Base-by-base conservation (phyloP, 768 basidiomycete genomes). In the Tricholoma terreum region DNA sequence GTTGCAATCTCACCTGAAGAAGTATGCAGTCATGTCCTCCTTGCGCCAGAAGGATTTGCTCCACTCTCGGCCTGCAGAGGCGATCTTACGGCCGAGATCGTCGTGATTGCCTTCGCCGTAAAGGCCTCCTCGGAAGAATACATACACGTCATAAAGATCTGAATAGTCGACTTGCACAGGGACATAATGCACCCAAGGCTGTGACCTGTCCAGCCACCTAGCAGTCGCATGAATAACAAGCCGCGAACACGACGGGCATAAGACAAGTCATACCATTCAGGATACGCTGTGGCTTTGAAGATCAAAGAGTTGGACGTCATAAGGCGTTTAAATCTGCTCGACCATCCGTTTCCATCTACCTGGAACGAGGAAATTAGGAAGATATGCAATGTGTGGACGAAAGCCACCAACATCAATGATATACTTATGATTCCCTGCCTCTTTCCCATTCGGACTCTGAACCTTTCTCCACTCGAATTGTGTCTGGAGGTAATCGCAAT, bases 161-260 rank as follows among this genome's bases (percentile, higher is more conserved):
- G 78, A 74, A 22, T 83, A 80, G 59, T 85, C 83, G 0, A 84
- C 66, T 57, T 82, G 79, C 3, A 88, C 70, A 3, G 87, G 87
- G 0, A 88, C 79, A 62, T 87, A 89, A 64, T 88, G 86, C 1
- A 87, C 79, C 86, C 86, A 88, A 0, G 86, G 82, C 53, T 78
- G 79, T 49, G 81, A 72, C 19, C 83, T 77, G 36, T 84, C 81
- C 10, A 70, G 70, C 61, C 73, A 84, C 82, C 82, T 82, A 49
- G 1, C 14, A 21, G 10, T 30, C 27, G 24, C 15, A 43, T 24
- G 38, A 15, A 19, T 31, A 14, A 6, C 24, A 40, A 17, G 30
- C 33, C 52, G 24, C 11, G n/a, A 50, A 5, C 33, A 51, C 50
- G 36, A 12, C 9, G 36, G 11, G 22, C n/a, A 3, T 24, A 55